These are phyloP conservation scores for Pythium angustatum DNA, from an alignment of 352 stramenopile genomes.

Conservation along the genomic window DNA sequence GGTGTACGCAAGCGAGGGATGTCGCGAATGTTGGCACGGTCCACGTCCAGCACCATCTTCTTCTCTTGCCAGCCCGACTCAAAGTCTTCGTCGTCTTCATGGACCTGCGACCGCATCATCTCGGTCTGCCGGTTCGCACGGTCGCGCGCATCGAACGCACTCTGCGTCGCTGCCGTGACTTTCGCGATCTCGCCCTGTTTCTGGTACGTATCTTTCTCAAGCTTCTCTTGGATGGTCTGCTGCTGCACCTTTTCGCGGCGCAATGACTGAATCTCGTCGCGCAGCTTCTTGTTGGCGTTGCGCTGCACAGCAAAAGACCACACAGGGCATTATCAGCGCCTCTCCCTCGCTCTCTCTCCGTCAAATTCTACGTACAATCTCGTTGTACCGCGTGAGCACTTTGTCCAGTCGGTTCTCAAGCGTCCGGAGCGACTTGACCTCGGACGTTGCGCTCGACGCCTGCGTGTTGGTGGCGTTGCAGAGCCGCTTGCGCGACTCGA, in stretches of 20 bases:
- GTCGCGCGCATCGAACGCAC: conserved; percentile 80
- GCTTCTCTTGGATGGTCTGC: conserved; percentile 70
- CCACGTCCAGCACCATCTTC: conserved; percentile 80
- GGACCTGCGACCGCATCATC: conserved; percentile 63
- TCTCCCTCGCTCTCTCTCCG: not conserved
- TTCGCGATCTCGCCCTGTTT: conserved; percentile 85
- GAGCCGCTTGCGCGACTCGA: conserved; percentile 54
- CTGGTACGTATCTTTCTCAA: conserved; percentile 83
- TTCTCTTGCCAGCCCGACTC: conserved; percentile 86
- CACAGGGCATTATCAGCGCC: not conserved
- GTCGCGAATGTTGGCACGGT: conserved; percentile 78
- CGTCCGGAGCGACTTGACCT: conserved; percentile 67
- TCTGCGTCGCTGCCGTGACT: conserved; percentile 73
- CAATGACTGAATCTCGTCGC: conserved; percentile 77
- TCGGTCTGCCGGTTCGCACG: conserved; percentile 83
- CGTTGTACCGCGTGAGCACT: conserved; percentile 82
- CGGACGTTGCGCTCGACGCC: conserved; percentile 44
- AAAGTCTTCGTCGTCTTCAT: conserved; percentile 84
- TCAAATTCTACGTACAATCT: conserved; percentile 43
- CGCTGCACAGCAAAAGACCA: conserved; percentile 28
- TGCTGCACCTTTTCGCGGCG: conserved; percentile 82
- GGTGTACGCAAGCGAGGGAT: conserved; percentile 63
- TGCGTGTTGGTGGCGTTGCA: conserved; percentile 51
- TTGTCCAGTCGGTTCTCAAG: conserved; percentile 85
- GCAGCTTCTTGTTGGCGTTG: conserved; percentile 80